Base-by-base conservation (phyloP, 352 stramenopile species). In the Phytophthora crassamura region DNA sequence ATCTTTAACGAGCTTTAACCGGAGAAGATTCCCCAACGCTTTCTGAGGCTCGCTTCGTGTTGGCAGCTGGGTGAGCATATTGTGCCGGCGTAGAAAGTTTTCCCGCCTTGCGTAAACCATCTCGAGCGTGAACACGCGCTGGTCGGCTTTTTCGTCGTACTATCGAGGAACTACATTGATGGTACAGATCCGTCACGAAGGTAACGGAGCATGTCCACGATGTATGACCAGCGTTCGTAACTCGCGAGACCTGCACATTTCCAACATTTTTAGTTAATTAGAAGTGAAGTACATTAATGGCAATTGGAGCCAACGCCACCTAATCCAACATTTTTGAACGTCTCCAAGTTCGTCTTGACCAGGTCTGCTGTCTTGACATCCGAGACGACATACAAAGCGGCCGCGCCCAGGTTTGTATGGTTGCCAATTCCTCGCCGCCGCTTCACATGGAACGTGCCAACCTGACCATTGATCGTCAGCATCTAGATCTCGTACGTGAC, bases 401-500 rank as follows among this genome's bases (percentile, higher is more conserved):
- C 75, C 2, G 85, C 82, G 46, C 87, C 68, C 0, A 95, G 41
- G 0, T 58, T 38, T 0, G 86, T 48, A 7, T n/a, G n/a, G 78
- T 78, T 5, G 64, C 85, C 1, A 74, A 69, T 7, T 55, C 34
- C 4, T 84, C 66, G 5, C 87, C 85, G 28, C 80, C 70, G 1
- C 8, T 78, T 84, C 34, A 93, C 39, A 12, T 69, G 71, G 55
- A 98, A 97, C 2, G 70, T 78, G 0, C 88, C 89, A 16, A 75
- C 64, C 3, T 47, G 64, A 8, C 69, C 78, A 28, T 82, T 79
- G 51, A 98, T 90, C 25, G 69, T 79, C 28, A 99, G 53, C 40
- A 73, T 80, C 63, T 99, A 95, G 12, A 98, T 80, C 67, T 98
- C 94, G 64, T 98, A 98, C 8, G 84, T 59, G 6, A 88, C 79